phyloP scores from a whole-genome alignment of 2,329 filamentous ascomycete species.

The Torrubiella hemipterigena region DNA sequence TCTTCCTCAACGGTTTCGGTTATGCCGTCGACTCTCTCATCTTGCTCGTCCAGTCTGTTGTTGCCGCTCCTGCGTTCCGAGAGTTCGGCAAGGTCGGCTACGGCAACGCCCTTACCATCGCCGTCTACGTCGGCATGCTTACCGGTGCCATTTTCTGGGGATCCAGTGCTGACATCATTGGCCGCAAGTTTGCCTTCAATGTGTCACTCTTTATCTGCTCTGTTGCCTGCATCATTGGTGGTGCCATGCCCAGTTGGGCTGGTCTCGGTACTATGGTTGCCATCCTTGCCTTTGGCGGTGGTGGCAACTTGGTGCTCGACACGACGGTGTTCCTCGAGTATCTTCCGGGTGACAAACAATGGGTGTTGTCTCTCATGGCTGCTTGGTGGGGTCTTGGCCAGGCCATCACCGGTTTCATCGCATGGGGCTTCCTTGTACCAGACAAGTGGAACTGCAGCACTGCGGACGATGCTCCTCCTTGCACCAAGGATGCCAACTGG shows the following conservation, averaged over 20 bases:
- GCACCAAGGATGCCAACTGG: constrained; percentile 30
- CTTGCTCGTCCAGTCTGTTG: constrained; percentile 47
- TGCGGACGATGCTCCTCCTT: constrained; percentile 25
- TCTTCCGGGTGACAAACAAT: constrained; percentile 33
- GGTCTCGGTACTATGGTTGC: constrained; percentile 52
- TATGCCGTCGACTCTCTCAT: constrained; percentile 36
- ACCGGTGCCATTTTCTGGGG: constrained; percentile 57
- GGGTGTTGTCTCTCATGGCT: constrained; percentile 32
- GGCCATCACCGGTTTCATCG: constrained; percentile 30
- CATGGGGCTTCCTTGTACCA: constrained; percentile 37
- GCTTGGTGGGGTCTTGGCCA: constrained; percentile 41
- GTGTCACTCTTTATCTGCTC: constrained; percentile 51
- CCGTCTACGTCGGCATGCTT: constrained; percentile 45
- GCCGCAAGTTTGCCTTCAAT: constrained; percentile 58
- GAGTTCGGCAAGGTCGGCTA: constrained; percentile 47
- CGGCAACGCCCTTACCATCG: constrained; percentile 44
- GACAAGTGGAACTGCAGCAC: constrained; percentile 25
- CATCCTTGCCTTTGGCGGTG: constrained; percentile 48
- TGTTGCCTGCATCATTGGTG: constrained; percentile 46
- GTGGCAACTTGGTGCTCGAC: constrained; percentile 39
- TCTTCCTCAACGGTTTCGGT: constrained; percentile 50
- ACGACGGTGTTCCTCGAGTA: constrained; percentile 40
- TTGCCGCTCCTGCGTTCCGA: constrained; percentile 41
- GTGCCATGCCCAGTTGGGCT: constrained; percentile 54
- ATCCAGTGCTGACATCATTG: constrained; percentile 54